Evolutionary conservation across 2,329 filamentous ascomycete genomes (phyloP).

Genomic region (Endothia cerciana): DNA sequence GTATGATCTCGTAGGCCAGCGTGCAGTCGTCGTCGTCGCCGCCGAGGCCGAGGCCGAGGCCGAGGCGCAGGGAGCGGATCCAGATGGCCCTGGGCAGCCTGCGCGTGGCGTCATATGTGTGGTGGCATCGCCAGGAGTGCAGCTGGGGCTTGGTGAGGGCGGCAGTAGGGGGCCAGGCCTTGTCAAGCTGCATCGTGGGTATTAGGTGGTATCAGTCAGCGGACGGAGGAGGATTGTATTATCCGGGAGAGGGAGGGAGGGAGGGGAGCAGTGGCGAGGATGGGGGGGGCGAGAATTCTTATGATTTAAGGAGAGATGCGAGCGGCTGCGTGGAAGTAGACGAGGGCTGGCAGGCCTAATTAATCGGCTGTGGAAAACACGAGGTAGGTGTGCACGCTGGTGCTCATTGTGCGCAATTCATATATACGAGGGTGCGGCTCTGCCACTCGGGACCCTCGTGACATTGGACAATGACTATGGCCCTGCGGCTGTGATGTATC

Average conservation of each 20-base stretch:
- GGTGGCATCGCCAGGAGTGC: constrained; percentile 38
- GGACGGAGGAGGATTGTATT: not conserved
- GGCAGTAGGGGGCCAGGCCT: constrained; percentile 2
- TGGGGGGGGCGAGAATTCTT: constrained; percentile 11
- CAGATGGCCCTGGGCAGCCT: constrained; percentile 34
- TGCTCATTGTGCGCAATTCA: not conserved
- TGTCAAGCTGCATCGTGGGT: constrained; percentile 11
- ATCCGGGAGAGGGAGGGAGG: not conserved
- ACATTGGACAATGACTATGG: constrained; percentile 1
- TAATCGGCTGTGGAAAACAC: not conserved
- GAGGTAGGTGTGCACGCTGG: not conserved
- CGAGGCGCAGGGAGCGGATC: constrained; percentile 30
- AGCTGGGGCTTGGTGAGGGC: constrained; percentile 34
- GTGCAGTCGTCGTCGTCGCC: constrained; percentile 15
- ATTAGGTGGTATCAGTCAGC: not conserved
- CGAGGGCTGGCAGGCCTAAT: not conserved
- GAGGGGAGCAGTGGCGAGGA: constrained; percentile 5
- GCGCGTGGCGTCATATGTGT: constrained; percentile 37
- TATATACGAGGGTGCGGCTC: constrained; percentile 20
- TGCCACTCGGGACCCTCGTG: constrained; percentile 15
- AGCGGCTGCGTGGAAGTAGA: not conserved
- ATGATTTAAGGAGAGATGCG: constrained; percentile 9
- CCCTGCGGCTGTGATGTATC: constrained; percentile 5
- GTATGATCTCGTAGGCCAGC: constrained; percentile 34
- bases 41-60: constrained; percentile 29